Percentiles rank a stretch among this genome's conserved stretches.
Conservation (phyloP, 2,329 filamentous ascomycete species). For the Cercospora sesami region DNA sequence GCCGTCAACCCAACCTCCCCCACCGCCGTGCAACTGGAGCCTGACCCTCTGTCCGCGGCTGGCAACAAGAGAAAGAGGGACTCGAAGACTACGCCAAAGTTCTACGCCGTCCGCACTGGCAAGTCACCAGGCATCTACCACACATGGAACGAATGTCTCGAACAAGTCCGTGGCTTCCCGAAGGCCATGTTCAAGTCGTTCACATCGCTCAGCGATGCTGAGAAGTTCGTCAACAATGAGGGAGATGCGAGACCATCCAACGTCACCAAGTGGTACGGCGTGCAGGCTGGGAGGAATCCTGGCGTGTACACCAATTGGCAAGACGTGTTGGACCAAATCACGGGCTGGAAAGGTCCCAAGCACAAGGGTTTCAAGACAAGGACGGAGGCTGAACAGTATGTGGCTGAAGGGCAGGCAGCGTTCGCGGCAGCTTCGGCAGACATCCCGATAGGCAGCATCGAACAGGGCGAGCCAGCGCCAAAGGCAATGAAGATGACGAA, state of each 20-base stretch:
- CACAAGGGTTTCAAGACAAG: conserved; percentile 52
- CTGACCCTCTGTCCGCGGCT: conserved; percentile 10
- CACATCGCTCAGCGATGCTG: conserved; percentile 69
- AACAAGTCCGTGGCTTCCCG: conserved; percentile 61
- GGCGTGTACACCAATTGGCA: conserved; percentile 68
- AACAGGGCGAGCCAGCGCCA: conserved; percentile 31
- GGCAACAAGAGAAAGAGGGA: conserved; percentile 59
- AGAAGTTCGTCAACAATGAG: conserved; percentile 69
- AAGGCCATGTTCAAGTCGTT: conserved; percentile 71
- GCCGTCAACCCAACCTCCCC: conserved; percentile 28
- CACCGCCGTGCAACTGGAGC: conserved; percentile 3
- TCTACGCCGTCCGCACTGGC: conserved; percentile 64
- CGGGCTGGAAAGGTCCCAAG: conserved; percentile 66
- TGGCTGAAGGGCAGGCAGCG: conserved; percentile 45
- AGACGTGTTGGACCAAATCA: conserved; percentile 70
- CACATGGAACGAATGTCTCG: conserved; percentile 62
- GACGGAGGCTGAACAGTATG: conserved; percentile 76
- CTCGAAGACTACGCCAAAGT: conserved; percentile 50
- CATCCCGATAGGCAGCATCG: conserved; percentile 26
- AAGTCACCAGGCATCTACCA: conserved; percentile 63
- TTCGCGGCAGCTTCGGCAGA: conserved; percentile 11
- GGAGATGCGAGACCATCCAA: conserved; percentile 23
- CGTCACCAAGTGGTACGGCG: conserved; percentile 58
- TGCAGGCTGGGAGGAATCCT: conserved; percentile 58
- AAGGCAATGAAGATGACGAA: conserved; percentile 45